Evolutionary conservation across 2,329 filamentous ascomycete species (phyloP), one percentile per base, ranked within the genome.

Genomic region (Aphanocladium album): DNA sequence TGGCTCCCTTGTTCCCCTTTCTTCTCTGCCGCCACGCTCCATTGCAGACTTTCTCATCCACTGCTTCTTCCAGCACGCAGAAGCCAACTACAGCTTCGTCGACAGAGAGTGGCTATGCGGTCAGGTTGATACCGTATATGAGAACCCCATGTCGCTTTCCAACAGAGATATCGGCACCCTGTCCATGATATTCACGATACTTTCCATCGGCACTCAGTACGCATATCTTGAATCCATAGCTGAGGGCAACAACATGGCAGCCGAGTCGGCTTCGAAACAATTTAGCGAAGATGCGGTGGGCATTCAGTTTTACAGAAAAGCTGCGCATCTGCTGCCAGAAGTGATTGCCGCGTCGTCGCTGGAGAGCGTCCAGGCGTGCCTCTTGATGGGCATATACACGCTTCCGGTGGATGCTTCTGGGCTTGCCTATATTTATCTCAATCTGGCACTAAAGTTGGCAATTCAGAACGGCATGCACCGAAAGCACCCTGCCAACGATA

Each of bases 401-500:
- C 70, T 85, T 6, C 82, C 83, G 0, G 72, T 84, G 0, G 82
- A 85, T 66, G 79, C 82, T 0, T 82, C 81, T 1, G 83, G 82
- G 0, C 68, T 85, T 21, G 80, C 80, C 2, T 85, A 84, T 64
- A 82, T 81, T 2, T 85, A 85, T 63, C 74, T 84, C 51, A 81
- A 81, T 7, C 68, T 85, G 14, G 80, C 81, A 2, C 72, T 84
- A 46, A 83, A 83, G 62, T 72, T 85, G 61, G 83, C 82, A 1
- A 83, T 85, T 16, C 82, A 84, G 62, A 85, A 85, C 65, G 83
- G 83, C 11, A 83, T 85, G 82, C 83, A 85, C 64, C 74, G 83
- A 53, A 79, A 74, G 58, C 80, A 79, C 61, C 71, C 76, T 1
- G 79, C 77, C 1, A 76, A 78, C 54, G 77, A 74, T 0, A 72